Conservation (phyloP, 2,329 filamentous ascomycete species). For the Ascochyta clinopodiicola region DNA sequence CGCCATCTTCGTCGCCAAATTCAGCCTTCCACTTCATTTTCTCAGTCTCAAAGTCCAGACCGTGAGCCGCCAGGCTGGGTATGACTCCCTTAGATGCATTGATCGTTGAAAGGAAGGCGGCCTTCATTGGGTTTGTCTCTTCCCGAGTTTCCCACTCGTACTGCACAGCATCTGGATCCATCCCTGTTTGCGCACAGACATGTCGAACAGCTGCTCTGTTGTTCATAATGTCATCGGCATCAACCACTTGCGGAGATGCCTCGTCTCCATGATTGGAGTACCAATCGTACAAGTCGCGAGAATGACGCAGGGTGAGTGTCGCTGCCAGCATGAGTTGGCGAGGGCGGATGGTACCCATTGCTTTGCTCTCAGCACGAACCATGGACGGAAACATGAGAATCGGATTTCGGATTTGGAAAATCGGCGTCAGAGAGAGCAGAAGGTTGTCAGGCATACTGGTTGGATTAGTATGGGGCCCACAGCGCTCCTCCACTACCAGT, state of each 20-base stretch:
- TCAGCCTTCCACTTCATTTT: constrained; percentile 21
- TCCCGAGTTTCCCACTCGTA: constrained; percentile 22
- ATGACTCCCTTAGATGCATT: constrained; percentile 16
- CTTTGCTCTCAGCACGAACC: constrained; percentile 14
- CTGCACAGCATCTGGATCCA: constrained; percentile 19
- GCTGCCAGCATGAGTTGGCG: background rate
- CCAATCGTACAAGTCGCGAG: constrained; percentile 20
- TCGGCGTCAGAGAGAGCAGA: constrained; percentile 20
- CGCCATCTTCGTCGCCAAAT: constrained; percentile 15
- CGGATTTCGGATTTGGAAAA: constrained; percentile 27
- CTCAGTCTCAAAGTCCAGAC: constrained; percentile 14
- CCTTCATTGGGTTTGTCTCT: constrained; percentile 4
- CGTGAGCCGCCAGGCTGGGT: constrained; percentile 10
- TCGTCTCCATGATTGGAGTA: constrained; percentile 5
- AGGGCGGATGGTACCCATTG: background rate
- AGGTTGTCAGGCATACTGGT: constrained; percentile 22
- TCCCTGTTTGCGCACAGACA: constrained; percentile 14
- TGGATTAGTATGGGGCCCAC: constrained; percentile 18
- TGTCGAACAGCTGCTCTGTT: constrained; percentile 12
- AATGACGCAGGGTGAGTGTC: constrained; percentile 1
- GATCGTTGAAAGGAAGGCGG: constrained; percentile 16
- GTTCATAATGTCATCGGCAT: constrained; percentile 28
- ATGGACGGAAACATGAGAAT: constrained; percentile 25
- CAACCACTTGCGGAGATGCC: constrained; percentile 13
- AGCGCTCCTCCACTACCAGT: constrained; percentile 10